A percentile compares a stretch with the other conserved stretches of the same genome.
phyloP scores from a whole-genome alignment of 176 grass and related monocot species.

The Oryza brachyantha region DNA sequence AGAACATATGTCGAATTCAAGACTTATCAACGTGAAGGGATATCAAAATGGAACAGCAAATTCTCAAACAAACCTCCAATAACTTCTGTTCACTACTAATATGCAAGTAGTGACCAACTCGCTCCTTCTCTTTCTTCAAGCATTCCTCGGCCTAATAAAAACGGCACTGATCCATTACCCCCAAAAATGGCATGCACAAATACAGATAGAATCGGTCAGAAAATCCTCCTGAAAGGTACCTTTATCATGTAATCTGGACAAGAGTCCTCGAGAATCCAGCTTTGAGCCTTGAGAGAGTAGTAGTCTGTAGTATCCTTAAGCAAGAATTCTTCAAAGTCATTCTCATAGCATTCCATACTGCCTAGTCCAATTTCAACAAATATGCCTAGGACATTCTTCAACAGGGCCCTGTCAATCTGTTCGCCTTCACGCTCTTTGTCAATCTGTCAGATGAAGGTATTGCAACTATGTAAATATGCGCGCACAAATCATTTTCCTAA shows the following conservation, averaged over 20 bases:
- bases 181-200: neutral
- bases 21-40: neutral
- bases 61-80: conserved; percentile 64
- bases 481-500: neutral
- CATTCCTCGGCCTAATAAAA: conserved; percentile 87
- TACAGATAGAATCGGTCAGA: neutral
- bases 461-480: neutral
- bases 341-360: conserved; percentile 81
- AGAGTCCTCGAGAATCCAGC: conserved; percentile 93
- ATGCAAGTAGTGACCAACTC: conserved; percentile 94
- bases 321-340: conserved; percentile 85
- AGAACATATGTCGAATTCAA: neutral
- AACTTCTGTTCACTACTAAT: conserved; percentile 88
- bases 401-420: conserved; percentile 83
- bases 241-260: conserved; percentile 97
- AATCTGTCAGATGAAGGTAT: conserved; percentile 55
- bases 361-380: conserved; percentile 93
- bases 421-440: conserved; percentile 92
- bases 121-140: conserved; percentile 82
- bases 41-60: neutral
- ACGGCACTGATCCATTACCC: conserved; percentile 13
- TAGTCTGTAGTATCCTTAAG: conserved; percentile 87
- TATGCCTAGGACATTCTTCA: conserved; percentile 96
- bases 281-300: conserved; percentile 91
- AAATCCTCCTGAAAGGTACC: conserved; percentile 40